A percentile compares a stretch with the other conserved stretches of the same genome.
These are phyloP conservation scores for Epichloe typhina DNA, from an alignment of 2,329 filamentous ascomycete species.

Conservation along the genomic window DNA sequence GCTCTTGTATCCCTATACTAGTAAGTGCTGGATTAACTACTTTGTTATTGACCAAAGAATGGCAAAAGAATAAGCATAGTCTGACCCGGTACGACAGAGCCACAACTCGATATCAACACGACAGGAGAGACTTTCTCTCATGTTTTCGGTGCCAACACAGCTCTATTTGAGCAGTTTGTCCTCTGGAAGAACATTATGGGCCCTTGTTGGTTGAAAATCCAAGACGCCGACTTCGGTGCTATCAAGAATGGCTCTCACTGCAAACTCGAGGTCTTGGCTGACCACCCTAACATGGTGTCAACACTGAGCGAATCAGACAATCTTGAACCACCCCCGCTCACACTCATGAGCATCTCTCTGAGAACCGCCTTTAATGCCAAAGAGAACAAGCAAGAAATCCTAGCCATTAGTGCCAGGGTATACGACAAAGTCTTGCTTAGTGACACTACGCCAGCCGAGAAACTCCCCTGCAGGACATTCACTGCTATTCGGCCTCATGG, in stretches of 20 bases:
- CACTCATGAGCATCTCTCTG: constrained; percentile 88
- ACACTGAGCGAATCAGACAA: constrained; percentile 66
- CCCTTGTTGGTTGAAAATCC: constrained; percentile 90
- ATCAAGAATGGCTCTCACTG: constrained; percentile 93
- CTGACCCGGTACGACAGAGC: constrained; percentile 32
- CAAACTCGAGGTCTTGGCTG: constrained; percentile 79
- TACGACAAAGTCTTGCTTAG: constrained; percentile 82
- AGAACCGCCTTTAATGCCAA: constrained; percentile 80
- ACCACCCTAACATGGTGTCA: constrained; percentile 63
- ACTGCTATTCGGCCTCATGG: constrained; percentile 77
- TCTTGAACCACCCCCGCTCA: constrained; percentile 72
- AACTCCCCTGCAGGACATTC: constrained; percentile 79
- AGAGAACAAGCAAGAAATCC: constrained; percentile 91
- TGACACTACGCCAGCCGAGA: constrained; percentile 79
- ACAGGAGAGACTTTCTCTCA: constrained; percentile 85
- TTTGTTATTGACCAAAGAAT: background rate
- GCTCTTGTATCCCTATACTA: constrained; percentile 88
- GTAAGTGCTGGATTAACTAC: constrained; percentile 19
- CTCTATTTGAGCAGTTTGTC: constrained; percentile 94
- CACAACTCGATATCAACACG: constrained; percentile 53
- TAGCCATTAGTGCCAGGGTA: constrained; percentile 80
- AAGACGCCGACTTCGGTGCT: constrained; percentile 68
- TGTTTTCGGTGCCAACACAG: constrained; percentile 86
- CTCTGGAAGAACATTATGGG: constrained; percentile 99
- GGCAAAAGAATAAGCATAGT: background rate